Percentiles rank a stretch among this genome's conserved stretches.
Evolutionary conservation across 108 stramenopile genomes (phyloP).

Genomic region (Nitzschia sp.): DNA sequence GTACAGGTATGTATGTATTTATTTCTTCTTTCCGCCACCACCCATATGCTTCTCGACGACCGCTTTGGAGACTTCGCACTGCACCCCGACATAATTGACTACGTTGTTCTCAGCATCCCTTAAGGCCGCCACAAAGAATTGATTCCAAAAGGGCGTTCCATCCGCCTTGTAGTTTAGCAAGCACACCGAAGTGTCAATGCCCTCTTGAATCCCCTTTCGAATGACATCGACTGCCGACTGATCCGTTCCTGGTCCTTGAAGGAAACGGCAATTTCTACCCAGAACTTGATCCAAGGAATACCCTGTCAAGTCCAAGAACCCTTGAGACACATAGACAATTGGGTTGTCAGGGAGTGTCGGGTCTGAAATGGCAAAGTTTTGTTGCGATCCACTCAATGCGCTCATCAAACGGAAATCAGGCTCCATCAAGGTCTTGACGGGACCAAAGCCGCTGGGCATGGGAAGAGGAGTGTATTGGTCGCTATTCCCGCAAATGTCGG

Average conservation of each 20-base stretch:
- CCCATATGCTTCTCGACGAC: slow-evolving; percentile 86
- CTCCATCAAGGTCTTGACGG: slow-evolving; percentile 92
- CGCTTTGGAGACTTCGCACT: slow-evolving; percentile 91
- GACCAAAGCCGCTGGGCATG: slow-evolving; percentile 89
- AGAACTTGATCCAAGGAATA: slow-evolving; percentile 93
- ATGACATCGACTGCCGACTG: slow-evolving; percentile 85
- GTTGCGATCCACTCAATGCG: slow-evolving; percentile 85
- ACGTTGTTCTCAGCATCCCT: slow-evolving; percentile 93
- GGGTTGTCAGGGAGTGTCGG: slow-evolving; percentile 96
- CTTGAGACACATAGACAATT: slow-evolving; percentile 91
- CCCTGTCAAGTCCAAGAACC: slow-evolving; percentile 94
- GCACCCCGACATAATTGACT: slow-evolving; percentile 96
- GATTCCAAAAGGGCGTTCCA: slow-evolving; percentile 98
- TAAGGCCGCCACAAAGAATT: slow-evolving; percentile 95
- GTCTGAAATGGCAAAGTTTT: slow-evolving; percentile 98
- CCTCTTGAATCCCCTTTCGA: slow-evolving; percentile 81
- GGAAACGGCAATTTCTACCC: slow-evolving; percentile 96
- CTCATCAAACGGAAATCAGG: slow-evolving; percentile 88
- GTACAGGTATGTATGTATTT: background rate
- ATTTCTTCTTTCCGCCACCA: slow-evolving; percentile 50
- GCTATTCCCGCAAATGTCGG: slow-evolving; percentile 51
- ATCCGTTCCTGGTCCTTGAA: slow-evolving; percentile 96
- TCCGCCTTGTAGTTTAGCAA: slow-evolving; percentile 93
- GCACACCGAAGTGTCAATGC: slow-evolving; percentile 86
- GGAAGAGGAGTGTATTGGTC: slow-evolving; percentile 81